Evolutionary conservation across 768 basidiomycete species (phyloP), one percentile per base, ranked within the genome.

Genomic region (Collybia nuda): DNA sequence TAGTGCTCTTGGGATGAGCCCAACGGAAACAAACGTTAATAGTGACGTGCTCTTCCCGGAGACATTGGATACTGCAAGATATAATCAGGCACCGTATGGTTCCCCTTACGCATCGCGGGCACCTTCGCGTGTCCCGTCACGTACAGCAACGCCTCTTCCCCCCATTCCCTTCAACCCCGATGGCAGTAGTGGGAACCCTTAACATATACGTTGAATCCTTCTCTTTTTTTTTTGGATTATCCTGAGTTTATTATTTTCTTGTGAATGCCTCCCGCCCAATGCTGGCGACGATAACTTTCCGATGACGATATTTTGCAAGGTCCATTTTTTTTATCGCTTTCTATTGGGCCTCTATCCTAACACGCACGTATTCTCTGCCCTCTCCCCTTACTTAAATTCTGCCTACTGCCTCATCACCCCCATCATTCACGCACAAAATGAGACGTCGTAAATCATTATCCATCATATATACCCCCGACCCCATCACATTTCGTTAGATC

Each of bases 1-100:
- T 8, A 74, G 72, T 50, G 77, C 80, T 8, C 72, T 83, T 39
- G 76, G 74, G 11, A 56, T 79, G 38, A 73, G 61, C 28, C 42
- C 42, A 19, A 40, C 52, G 36, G 57, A 54, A 21, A 40, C 36
- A 32, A 55, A 42, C n/a, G n/a, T 35, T 17, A 50, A 47, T 39
- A 61, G 53, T 21, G 52, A 53, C n/a, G 53, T 26, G 9, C 44
- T 28, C 38, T 46, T 48, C 29, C 47, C 48, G 47, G 67, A 67
- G 37, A 73, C 61, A 58, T 47, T 67, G 54, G 71, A 72, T 39
- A 69, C 71, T n/a, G 18, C 55, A 47, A 61, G 69, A 57, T 70
- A 71, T 52, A 65, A 70, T 26, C 67, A 66, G 40, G 70, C 70
- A 24, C 73, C 71, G 15, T 75, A 72, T 56, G 73, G 72, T 4